Evolutionary conservation across 139 green algal genomes (phyloP).

Genomic region (Bryopsis sp.): DNA sequence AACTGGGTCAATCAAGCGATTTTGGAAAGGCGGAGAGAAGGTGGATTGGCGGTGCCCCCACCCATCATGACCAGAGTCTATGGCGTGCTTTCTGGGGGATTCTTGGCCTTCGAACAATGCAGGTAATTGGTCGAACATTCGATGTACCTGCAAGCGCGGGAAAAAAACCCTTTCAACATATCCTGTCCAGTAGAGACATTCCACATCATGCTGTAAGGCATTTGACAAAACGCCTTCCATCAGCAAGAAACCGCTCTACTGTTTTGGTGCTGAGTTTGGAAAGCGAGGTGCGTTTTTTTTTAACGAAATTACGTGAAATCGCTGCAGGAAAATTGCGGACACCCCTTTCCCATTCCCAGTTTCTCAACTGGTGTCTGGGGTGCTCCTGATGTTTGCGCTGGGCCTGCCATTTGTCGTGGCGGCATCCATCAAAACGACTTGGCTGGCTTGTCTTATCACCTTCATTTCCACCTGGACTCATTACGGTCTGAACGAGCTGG

Average conservation of each 20-base stretch:
- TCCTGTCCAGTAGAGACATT: too few species aligned
- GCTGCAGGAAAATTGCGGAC: constrained; percentile 24
- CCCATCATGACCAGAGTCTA: constrained; percentile 19
- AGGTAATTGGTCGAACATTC: too few species aligned
- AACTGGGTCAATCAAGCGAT: constrained; percentile 16
- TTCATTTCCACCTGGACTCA: constrained; percentile 25
- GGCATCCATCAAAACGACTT: background rate
- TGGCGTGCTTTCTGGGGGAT: constrained; percentile 21
- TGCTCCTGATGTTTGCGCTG: constrained; percentile 22
- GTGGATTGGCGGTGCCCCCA: constrained; percentile 9
- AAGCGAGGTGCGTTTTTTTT: too few species aligned
- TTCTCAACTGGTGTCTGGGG: constrained; percentile 17
- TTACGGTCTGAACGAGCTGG: constrained; percentile 35
- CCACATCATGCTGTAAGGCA: too few species aligned
- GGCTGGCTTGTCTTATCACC: constrained; percentile 19
- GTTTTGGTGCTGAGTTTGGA: too few species aligned
- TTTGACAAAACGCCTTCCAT: too few species aligned
- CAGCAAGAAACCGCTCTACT: too few species aligned
- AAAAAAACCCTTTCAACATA: too few species aligned
- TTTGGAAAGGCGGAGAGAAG: constrained; percentile 14
- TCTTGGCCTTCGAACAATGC: constrained; percentile 21
- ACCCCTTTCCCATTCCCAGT: constrained; percentile 35
- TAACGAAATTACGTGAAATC: too few species aligned
- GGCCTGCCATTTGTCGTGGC: constrained; percentile 21
- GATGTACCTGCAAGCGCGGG: too few species aligned